Percentiles rank a stretch among this genome's conserved stretches.
Conservation (phyloP, 2,329 filamentous ascomycete species). For the Drechslerella coelobrocha region DNA sequence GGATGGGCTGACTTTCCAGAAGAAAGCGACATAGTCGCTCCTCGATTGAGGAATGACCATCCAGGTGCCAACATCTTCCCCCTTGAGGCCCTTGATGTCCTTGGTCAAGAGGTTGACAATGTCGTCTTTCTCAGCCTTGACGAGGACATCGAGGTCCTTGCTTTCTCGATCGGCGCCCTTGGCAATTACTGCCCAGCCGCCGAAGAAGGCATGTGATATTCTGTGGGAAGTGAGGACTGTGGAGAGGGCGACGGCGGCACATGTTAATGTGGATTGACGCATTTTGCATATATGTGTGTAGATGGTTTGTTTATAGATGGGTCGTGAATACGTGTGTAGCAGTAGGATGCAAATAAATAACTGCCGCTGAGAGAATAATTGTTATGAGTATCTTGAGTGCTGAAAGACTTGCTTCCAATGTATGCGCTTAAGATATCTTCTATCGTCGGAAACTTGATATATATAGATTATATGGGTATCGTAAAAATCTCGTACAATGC, state of each 20-base stretch:
- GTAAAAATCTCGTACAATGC: constrained; percentile 41
- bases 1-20: constrained; percentile 53
- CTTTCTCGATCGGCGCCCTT: constrained; percentile 54
- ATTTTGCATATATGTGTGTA: constrained; percentile 47
- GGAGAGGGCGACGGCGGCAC: constrained; percentile 55
- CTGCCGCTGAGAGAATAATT: background rate
- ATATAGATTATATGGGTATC: constrained; percentile 36
- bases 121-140: constrained; percentile 53
- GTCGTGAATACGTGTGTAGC: background rate
- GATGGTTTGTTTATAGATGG: constrained; percentile 3
- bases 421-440: constrained; percentile 10
- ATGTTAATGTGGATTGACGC: constrained; percentile 54
- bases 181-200: constrained; percentile 55
- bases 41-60: constrained; percentile 55
- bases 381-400: constrained; percentile 18
- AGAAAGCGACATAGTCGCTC: constrained; percentile 56
- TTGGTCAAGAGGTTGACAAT: constrained; percentile 53
- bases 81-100: constrained; percentile 49
- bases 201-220: constrained; percentile 55
- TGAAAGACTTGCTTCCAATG: constrained; percentile 17
- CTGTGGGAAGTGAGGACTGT: constrained; percentile 54
- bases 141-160: constrained; percentile 55
- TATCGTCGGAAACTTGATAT: constrained; percentile 11
- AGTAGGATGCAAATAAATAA: background rate
- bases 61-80: constrained; percentile 51